phyloP scores from a whole-genome alignment of 2,329 filamentous ascomycete species.

The Seiridium unicorne region DNA sequence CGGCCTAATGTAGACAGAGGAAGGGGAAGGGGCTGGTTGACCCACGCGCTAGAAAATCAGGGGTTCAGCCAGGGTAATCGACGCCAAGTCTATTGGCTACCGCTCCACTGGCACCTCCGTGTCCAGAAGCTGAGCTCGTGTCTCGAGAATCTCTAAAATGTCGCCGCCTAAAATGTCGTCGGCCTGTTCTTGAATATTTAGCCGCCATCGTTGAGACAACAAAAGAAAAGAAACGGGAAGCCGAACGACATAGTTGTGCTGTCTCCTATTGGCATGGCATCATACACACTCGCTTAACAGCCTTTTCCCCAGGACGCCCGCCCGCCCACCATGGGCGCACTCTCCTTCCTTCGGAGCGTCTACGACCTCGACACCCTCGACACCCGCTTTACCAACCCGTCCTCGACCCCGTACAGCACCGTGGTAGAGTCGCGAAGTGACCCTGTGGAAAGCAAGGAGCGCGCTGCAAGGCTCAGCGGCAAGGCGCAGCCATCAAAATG shows the following conservation, averaged over 20 bases:
- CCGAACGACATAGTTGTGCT: background rate
- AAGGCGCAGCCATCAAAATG: constrained; percentile 68
- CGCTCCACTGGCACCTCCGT: background rate
- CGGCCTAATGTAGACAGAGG: too few species aligned
- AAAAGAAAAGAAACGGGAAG: background rate
- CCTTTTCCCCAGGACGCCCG: background rate
- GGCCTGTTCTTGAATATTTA: background rate
- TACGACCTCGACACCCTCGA: constrained; percentile 65
- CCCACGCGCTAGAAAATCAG: constrained; percentile 6
- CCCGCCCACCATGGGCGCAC: constrained; percentile 4
- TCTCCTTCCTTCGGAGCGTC: constrained; percentile 36
- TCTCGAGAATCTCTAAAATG: background rate
- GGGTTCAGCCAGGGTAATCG: background rate
- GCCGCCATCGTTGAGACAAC: too few species aligned
- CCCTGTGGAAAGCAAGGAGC: constrained; percentile 35
- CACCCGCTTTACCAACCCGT: constrained; percentile 65
- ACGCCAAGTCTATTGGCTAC: constrained; percentile 1
- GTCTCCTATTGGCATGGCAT: background rate
- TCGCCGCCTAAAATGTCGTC: constrained; percentile 4
- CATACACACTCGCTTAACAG: constrained; percentile 1
- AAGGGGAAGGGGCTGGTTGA: background rate
- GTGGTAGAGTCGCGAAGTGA: constrained; percentile 51
- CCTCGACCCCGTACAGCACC: constrained; percentile 64
- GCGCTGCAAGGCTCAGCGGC: constrained; percentile 40
- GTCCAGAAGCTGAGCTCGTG: background rate